Percentiles rank a stretch among this genome's conserved stretches.
Evolutionary conservation across 129 eudicot species (phyloP).

Genomic region (Lactuca saligna): DNA sequence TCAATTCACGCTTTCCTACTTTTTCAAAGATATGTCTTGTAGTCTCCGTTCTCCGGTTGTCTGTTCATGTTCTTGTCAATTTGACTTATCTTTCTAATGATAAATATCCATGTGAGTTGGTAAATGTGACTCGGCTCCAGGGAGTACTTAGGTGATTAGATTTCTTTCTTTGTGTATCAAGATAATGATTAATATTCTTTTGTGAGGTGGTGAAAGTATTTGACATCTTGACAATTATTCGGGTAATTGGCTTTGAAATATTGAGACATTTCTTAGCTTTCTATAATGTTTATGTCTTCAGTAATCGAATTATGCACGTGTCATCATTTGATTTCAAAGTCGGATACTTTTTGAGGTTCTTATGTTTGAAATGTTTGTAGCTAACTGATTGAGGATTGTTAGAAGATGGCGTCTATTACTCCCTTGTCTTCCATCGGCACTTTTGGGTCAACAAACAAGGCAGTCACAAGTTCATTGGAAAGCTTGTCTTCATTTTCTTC

Average conservation of each 20-base stretch:
- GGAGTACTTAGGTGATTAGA: not conserved
- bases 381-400: conserved; percentile 26
- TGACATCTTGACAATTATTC: not conserved
- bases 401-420: conserved; percentile 47
- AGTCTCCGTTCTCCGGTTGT: not conserved
- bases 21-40: not conserved
- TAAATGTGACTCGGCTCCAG: not conserved
- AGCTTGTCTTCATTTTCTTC: conserved; percentile 59
- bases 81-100: not conserved
- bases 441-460: conserved; percentile 37
- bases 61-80: not conserved
- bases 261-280: not conserved
- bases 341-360: not conserved
- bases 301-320: conserved; percentile 6
- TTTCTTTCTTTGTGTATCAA: not conserved
- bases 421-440: conserved; percentile 49
- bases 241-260: not conserved
- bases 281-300: not conserved
- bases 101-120: not conserved
- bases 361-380: conserved; percentile 13
- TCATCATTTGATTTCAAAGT: not conserved
- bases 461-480: conserved; percentile 28
- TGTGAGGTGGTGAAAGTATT: not conserved
- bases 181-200: too few species aligned
- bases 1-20: not conserved